These are phyloP conservation scores for Aechmea fasciata DNA, from an alignment of 176 grass and related monocot species.

Conservation along the genomic window DNA sequence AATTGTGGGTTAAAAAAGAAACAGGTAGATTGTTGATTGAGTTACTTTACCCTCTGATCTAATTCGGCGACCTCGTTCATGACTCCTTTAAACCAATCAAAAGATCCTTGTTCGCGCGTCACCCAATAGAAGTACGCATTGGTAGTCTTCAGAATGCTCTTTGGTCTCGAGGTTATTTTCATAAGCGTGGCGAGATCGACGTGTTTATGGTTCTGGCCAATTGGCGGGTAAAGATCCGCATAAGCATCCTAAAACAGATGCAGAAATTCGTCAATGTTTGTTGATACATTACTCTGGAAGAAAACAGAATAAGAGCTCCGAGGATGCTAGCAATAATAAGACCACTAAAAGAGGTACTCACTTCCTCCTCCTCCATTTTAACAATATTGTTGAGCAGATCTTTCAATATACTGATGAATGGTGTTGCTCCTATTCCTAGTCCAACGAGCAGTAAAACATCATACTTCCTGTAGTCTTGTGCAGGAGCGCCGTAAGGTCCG, in stretches of 20 bases:
- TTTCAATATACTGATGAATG: conserved; percentile 99
- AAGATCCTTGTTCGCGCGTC: conserved; percentile 96
- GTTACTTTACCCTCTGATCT: conserved; percentile 73
- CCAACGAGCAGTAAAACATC: conserved; percentile 95
- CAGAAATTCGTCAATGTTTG: background rate
- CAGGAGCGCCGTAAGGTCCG: conserved; percentile 90
- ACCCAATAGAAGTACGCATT: conserved; percentile 99
- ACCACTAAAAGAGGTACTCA: conserved; percentile 19
- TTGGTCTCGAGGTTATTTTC: conserved; percentile 52
- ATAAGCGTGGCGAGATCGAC: conserved; percentile 79
- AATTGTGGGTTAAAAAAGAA: background rate
- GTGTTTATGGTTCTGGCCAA: conserved; percentile 47
- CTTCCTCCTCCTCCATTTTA: conserved; percentile 88
- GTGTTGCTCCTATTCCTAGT: conserved; percentile 95
- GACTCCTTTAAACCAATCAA: conserved; percentile 98
- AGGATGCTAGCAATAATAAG: no score
- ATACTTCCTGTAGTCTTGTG: conserved; percentile 95
- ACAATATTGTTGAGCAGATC: conserved; percentile 95
- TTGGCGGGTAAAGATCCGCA: conserved; percentile 69
- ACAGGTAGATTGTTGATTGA: background rate
- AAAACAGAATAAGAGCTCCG: no score
- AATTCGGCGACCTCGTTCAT: conserved; percentile 95
- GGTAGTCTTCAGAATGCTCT: conserved; percentile 67
- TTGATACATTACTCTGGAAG: no score
- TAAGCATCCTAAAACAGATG: conserved; percentile 46